Conservation (phyloP, 805 yeast genomes). For the Tetrapisispora phaffii region DNA sequence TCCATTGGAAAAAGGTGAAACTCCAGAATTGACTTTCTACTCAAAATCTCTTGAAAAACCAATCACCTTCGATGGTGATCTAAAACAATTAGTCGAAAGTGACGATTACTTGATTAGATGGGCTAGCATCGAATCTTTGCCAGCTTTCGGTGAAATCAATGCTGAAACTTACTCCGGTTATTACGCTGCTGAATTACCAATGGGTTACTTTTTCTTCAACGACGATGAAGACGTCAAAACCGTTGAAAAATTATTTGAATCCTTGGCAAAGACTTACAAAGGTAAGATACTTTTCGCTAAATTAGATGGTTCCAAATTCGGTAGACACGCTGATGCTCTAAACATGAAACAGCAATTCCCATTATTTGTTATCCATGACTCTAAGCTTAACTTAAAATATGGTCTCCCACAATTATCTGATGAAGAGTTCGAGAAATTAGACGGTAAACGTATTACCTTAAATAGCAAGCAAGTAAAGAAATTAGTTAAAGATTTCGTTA, state of each 20-base stretch:
- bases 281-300: slow-evolving; percentile 83
- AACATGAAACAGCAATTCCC: slow-evolving; percentile 86
- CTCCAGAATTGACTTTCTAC: slow-evolving; percentile 18
- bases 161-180: slow-evolving; percentile 72
- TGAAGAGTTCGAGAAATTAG: slow-evolving; percentile 20
- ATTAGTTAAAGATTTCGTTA: slow-evolving; percentile 54
- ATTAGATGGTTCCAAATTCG: slow-evolving; percentile 70
- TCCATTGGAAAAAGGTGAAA: slow-evolving; percentile 30
- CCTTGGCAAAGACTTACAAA: slow-evolving; percentile 63
- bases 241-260: slow-evolving; percentile 41
- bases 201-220: slow-evolving; percentile 82
- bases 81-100: slow-evolving; percentile 27
- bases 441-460: slow-evolving; percentile 28
- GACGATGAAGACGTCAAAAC: slow-evolving; percentile 55
- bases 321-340: slow-evolving; percentile 81
- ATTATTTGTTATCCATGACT: slow-evolving; percentile 70
- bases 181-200: slow-evolving; percentile 62
- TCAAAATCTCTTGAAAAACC: slow-evolving; percentile 22
- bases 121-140: slow-evolving; percentile 21
- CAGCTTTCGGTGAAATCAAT: slow-evolving; percentile 49
- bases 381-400: slow-evolving; percentile 58
- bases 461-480: slow-evolving; percentile 44
- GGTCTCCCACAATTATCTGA: slow-evolving; percentile 52
- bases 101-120: slow-evolving; percentile 41
- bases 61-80: slow-evolving; percentile 24